Evolutionary conservation across 768 basidiomycete species (phyloP).

Genomic region (Suillus variegatus): DNA sequence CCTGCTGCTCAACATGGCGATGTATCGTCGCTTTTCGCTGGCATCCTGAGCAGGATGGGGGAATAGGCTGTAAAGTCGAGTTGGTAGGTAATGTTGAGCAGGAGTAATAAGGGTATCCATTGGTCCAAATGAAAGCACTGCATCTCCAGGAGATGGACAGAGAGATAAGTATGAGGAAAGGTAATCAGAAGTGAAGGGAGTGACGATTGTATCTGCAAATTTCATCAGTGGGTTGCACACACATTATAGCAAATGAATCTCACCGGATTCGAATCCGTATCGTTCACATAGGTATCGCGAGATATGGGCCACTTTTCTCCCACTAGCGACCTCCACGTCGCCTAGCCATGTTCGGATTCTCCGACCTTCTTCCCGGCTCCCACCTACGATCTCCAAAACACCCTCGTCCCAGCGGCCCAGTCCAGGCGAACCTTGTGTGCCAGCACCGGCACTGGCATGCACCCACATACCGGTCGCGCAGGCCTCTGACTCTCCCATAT

Average conservation of each 20-base stretch:
- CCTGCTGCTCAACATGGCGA: constrained; percentile 73
- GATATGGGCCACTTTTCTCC: constrained; percentile 62
- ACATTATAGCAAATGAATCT: constrained; percentile 12
- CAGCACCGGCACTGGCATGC: constrained; percentile 32
- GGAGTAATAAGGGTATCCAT: constrained; percentile 79
- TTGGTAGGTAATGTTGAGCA: constrained; percentile 73
- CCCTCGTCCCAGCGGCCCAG: constrained; percentile 77
- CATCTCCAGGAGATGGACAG: constrained; percentile 69
- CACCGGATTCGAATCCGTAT: constrained; percentile 79
- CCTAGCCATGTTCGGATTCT: constrained; percentile 79
- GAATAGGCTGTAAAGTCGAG: constrained; percentile 69
- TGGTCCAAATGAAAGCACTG: constrained; percentile 77
- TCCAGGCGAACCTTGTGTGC: constrained; percentile 25
- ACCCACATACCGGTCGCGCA: constrained; percentile 81
- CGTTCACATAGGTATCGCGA: constrained; percentile 78
- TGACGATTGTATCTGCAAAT: constrained; percentile 62
- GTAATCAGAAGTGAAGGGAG: constrained; percentile 77
- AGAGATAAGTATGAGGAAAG: constrained; percentile 78
- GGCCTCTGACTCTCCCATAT: constrained; percentile 76
- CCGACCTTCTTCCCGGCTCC: constrained; percentile 71
- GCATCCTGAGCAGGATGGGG: constrained; percentile 84
- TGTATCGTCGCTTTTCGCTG: constrained; percentile 71
- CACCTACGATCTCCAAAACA: constrained; percentile 76
- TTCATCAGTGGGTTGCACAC: background rate
- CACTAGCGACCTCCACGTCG: constrained; percentile 73